Evolutionary conservation across 139 green algal genomes (phyloP), one percentile per base, ranked within the genome.

Genomic region (Chloropicon primus): DNA sequence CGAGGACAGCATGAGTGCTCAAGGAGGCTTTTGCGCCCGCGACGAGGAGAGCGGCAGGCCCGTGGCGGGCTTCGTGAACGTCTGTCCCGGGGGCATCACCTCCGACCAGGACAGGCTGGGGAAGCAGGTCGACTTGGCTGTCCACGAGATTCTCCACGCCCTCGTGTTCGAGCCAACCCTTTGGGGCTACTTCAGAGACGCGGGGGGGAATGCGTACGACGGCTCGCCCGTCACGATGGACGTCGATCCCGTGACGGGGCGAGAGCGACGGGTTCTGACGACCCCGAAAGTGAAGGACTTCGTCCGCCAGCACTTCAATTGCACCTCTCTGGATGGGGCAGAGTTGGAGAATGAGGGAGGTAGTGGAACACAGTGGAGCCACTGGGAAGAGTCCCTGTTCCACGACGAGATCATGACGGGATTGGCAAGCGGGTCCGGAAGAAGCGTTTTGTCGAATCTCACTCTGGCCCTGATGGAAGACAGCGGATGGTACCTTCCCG

Each of bases 401-500:
- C 73, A 76, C 25, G 73, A 25, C 10, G 73, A 76, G 73, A 21
- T 76, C 25, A 76, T 76, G 73, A 76, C 73, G 73, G 73, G 73
- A 21, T n/a, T 54, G 23, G n/a, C 24, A 21, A 17, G 2, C 2
- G 73, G 25, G 2, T 2, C 25, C 2, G 28, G 21, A 1, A 27
- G 73, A 25, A 76, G 73, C 25, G 10, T 76, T 53, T 28, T 27
- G 73, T 41, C 74, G 2, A 62, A 62, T 17, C 41, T 78, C 21
- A 78, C 74, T 10, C 27, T 78, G 2, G 27, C 21, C 27, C 74
- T 78, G 2, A 24, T 29, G 5, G 74, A 78, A 28, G 74, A 78
- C 74, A 62, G 27, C 27, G 74, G 74, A 17, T 78, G 74, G 74
- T 78, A 78, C 27, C 26, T 72, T 17, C 74, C 74, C 27, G 27